A percentile compares a stretch with the other conserved stretches of the same genome.
These are phyloP conservation scores for Triticum dicoccoides DNA, from an alignment of 176 grass and related monocot species.

Conservation along the genomic window DNA sequence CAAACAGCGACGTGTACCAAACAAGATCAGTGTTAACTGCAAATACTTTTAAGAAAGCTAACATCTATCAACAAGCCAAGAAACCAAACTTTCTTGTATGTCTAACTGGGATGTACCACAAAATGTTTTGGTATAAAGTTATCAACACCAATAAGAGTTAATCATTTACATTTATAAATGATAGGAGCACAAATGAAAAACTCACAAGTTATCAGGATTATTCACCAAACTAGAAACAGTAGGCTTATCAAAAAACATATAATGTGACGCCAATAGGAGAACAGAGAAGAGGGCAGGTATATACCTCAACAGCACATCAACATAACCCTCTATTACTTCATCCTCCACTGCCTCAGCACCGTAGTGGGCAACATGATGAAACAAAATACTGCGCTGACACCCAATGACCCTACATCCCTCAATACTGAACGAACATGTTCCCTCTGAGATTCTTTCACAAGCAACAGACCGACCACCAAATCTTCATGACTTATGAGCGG, in stretches of 20 bases:
- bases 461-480: neutral
- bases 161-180: neutral
- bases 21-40: neutral
- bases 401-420: neutral
- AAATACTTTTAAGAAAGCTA: neutral
- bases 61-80: neutral
- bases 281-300: neutral
- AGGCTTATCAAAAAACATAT: neutral
- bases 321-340: neutral
- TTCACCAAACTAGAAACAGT: neutral
- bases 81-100: neutral
- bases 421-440: neutral
- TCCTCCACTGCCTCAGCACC: neutral
- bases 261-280: neutral
- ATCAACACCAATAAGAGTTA: neutral
- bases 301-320: neutral
- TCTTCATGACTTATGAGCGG: neutral
- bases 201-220: neutral
- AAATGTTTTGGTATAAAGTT: neutral
- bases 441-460: neutral
- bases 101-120: neutral
- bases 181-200: neutral
- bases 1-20: neutral
- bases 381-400: neutral
- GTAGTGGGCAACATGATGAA: neutral